These are phyloP conservation scores for Tagetes patula DNA, from an alignment of 129 eudicot species.

Conservation along the genomic window DNA sequence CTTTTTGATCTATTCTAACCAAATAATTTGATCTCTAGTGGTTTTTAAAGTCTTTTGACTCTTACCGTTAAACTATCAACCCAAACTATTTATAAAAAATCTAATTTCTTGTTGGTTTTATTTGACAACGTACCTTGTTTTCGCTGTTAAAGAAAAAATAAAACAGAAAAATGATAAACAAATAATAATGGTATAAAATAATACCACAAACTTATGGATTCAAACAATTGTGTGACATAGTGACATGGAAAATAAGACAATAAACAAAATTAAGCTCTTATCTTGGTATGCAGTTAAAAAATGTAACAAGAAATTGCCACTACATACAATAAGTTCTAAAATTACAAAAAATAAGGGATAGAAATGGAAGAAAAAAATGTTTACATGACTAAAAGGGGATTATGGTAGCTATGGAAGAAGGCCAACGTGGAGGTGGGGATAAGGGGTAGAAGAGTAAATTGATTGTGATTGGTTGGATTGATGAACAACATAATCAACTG, in stretches of 20 bases:
- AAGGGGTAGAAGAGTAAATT: conserved; percentile 13
- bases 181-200: no score
- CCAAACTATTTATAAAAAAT: no score
- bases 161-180: no score
- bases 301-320: conserved; percentile 11
- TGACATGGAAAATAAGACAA: background rate
- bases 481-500: conserved; percentile 37
- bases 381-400: conserved; percentile 3
- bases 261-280: background rate
- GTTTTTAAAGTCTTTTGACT: no score
- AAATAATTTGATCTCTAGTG: no score
- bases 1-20: no score
- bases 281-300: no score
- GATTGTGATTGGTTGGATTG: conserved; percentile 15
- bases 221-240: background rate
- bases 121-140: no score
- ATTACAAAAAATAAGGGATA: background rate
- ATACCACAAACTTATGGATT: background rate
- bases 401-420: conserved; percentile 42
- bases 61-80: no score
- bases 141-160: no score
- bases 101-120: no score
- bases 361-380: background rate
- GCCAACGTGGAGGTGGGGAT: conserved; percentile 40
- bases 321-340: background rate